Percentiles rank a stretch among this genome's conserved stretches.
Evolutionary conservation across 2,329 filamentous ascomycete species (phyloP).

Genomic region (Fusarium virguliforme): DNA sequence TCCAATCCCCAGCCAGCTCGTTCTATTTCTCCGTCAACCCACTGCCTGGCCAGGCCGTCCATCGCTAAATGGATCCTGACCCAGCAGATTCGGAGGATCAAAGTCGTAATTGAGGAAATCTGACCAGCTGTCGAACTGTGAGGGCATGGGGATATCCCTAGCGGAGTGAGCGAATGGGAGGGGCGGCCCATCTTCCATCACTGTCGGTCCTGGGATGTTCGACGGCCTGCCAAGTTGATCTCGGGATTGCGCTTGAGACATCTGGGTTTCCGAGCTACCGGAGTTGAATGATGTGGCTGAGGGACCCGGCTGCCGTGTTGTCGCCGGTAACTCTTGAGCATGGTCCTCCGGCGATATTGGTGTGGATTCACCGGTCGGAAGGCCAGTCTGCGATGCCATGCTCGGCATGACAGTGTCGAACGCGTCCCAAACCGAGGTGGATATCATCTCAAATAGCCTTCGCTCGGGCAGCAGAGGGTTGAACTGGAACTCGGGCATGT

Average conservation of each 20-base stretch:
- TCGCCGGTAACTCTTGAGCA: neutral
- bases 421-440: constrained; percentile 32
- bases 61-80: neutral
- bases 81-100: neutral
- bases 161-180: neutral
- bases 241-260: neutral
- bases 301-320: neutral
- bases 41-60: too few relatives aligned
- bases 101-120: neutral
- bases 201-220: neutral
- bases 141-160: neutral
- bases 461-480: constrained; percentile 19
- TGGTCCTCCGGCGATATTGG: neutral
- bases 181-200: too few relatives aligned
- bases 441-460: constrained; percentile 18
- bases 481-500: constrained; percentile 14
- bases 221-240: neutral
- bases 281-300: neutral
- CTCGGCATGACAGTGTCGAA: constrained; percentile 23
- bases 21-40: too few relatives aligned
- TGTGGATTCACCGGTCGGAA: neutral
- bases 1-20: too few relatives aligned
- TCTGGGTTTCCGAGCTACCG: neutral
- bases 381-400: constrained; percentile 1
- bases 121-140: neutral